Conservation (phyloP, 2,329 filamentous ascomycete species). For the Pezicula radicicola region DNA sequence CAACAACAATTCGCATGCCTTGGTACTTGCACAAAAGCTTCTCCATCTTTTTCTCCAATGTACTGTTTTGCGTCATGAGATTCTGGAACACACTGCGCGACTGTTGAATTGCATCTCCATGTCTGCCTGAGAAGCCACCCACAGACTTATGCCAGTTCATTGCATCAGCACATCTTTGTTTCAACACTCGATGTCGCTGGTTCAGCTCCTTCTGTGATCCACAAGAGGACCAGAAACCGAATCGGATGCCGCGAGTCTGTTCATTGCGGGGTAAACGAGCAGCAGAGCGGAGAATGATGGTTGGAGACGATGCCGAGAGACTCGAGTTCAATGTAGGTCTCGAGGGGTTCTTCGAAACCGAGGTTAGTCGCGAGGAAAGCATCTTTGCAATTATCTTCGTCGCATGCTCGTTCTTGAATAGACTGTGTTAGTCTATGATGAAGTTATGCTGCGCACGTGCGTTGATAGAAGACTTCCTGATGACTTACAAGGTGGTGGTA, state of each 20-base stretch:
- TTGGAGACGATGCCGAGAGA: slow-evolving; percentile 7
- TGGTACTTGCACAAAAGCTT: background rate
- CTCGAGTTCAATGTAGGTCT: slow-evolving; percentile 4
- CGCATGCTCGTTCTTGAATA: background rate
- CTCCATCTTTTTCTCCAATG: too few relatives aligned
- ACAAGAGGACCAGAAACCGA: slow-evolving; percentile 44
- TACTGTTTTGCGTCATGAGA: background rate
- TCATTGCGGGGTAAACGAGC: slow-evolving; percentile 17
- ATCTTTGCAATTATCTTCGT: slow-evolving; percentile 13
- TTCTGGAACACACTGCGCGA: background rate
- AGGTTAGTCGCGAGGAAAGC: slow-evolving; percentile 20
- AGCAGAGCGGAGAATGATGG: slow-evolving; percentile 9
- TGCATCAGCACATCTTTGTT: slow-evolving; percentile 44
- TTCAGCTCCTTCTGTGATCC: slow-evolving; percentile 40
- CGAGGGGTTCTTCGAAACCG: slow-evolving; percentile 12
- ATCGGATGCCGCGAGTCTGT: slow-evolving; percentile 46
- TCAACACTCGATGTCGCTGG: slow-evolving; percentile 39
- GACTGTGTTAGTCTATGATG: background rate
- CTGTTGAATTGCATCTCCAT: background rate
- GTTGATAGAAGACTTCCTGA: too few relatives aligned
- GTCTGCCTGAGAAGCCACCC: slow-evolving; percentile 26
- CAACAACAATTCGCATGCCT: background rate
- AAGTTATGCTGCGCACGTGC: background rate
- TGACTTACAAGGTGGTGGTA: too few relatives aligned
- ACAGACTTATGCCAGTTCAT: slow-evolving; percentile 41